Evolutionary conservation across 176 grass and related monocot species (phyloP).

Genomic region (Hsuehochloa calcarea): DNA sequence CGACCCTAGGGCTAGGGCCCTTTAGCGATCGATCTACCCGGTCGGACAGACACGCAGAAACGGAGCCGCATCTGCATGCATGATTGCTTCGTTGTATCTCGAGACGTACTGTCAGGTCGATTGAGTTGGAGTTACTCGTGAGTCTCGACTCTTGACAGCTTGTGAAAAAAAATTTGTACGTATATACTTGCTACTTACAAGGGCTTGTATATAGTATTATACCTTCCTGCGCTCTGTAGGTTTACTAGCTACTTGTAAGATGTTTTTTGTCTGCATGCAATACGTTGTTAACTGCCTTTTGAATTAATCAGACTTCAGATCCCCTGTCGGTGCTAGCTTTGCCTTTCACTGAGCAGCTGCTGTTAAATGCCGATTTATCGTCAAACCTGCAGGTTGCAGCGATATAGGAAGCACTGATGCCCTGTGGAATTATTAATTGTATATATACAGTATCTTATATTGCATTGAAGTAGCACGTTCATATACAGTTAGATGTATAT

Average conservation of each 20-base stretch:
- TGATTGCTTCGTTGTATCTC: not conserved
- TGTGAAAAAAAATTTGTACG: not conserved
- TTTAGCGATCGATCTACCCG: conserved; percentile 19
- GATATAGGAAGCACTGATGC: not conserved
- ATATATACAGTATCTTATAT: not conserved
- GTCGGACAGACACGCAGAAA: not conserved
- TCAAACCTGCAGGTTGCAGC: conserved; percentile 12
- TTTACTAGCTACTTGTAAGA: not conserved
- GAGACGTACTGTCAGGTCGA: conserved; percentile 41
- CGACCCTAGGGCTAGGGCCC: not conserved
- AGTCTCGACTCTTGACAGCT: not conserved
- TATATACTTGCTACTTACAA: not conserved
- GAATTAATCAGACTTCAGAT: not conserved
- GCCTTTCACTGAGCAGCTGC: not conserved
- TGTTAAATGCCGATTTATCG: not conserved
- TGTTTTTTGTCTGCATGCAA: not conserved
- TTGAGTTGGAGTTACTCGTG: conserved; percentile 8
- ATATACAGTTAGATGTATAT: not conserved
- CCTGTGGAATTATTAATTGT: not conserved
- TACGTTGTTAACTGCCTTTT: not conserved
- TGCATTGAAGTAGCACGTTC: no score
- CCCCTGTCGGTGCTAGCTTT: not conserved
- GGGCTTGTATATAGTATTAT: not conserved
- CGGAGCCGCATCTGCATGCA: not conserved
- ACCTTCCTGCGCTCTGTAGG: not conserved